phyloP scores from a whole-genome alignment of 108 stramenopile species.

The Nitzschia sp. region DNA sequence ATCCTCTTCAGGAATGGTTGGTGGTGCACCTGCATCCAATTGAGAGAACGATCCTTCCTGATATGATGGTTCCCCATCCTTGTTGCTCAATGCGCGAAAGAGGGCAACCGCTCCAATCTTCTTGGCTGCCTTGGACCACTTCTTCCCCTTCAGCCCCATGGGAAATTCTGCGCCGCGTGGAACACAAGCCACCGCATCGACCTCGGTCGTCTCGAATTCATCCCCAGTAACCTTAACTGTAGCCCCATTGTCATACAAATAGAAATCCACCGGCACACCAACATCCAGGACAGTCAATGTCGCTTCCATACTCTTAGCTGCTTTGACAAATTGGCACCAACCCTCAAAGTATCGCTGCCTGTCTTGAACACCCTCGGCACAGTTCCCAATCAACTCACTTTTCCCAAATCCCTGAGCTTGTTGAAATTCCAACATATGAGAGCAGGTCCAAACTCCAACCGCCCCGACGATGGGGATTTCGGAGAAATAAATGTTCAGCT shows the following conservation, averaged over 20 bases:
- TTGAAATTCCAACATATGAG: conserved; percentile 36
- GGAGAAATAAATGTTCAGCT: conserved; percentile 41
- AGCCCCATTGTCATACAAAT: conserved; percentile 34
- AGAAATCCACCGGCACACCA: conserved; percentile 54
- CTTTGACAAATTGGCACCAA: conserved; percentile 63
- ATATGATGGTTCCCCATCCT: conserved; percentile 1
- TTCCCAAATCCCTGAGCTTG: conserved; percentile 29
- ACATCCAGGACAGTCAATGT: conserved; percentile 37
- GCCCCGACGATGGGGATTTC: conserved; percentile 37
- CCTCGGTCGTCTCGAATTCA: conserved; percentile 31
- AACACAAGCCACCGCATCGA: conserved; percentile 56
- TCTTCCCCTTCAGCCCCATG: conserved; percentile 14
- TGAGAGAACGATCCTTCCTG: not conserved
- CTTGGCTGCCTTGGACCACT: conserved; percentile 41
- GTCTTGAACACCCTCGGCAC: conserved; percentile 41
- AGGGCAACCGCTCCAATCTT: conserved; percentile 34
- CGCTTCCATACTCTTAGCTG: conserved; percentile 50
- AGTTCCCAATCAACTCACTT: conserved; percentile 50
- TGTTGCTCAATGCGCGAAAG: conserved; percentile 24
- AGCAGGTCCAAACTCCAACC: conserved; percentile 44
- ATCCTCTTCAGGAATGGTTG: conserved; percentile 17
- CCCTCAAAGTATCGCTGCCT: conserved; percentile 49
- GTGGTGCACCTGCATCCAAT: conserved; percentile 2
- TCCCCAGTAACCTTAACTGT: conserved; percentile 16
- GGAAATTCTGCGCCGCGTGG: conserved; percentile 33